Base-by-base conservation (phyloP, 345 rosid genomes). In the Physaria fendleri region DNA sequence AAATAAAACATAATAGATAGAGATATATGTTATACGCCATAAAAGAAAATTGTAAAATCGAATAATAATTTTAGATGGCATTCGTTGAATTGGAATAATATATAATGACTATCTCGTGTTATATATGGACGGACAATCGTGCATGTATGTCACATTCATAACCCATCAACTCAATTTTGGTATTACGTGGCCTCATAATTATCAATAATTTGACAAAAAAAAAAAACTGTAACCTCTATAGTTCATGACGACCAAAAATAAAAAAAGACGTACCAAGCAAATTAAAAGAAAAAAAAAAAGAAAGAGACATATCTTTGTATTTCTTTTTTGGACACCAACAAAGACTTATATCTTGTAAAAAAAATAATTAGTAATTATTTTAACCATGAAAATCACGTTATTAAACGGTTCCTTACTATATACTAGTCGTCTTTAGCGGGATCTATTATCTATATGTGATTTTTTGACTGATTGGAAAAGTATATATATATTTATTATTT, bases 331-430 rank as follows among this genome's bases (percentile, higher is more conserved):
- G n/a, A n/a, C n/a, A n/a, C n/a, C n/a, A n/a, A n/a, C n/a, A n/a
- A n/a, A 45, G 9, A 27, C n/a, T 13, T 24, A 24, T 12, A 5
- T 45, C 5, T 8, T 5, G 3, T 29, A 27, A n/a, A n/a, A 4
- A 29, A 16, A 42, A 14, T 15, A 17, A 41, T 53, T 33, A 23
- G 14, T 42, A 0, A 28, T 42, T 42, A 18, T 42, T 44, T 22
- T 15, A 34, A 16, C 56, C 40, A 65, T 63, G 41, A 27, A 42
- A 56, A 56, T 56, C 49, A 55, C 70, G 70, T 65, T 45, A 55
- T 35, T 14, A 18, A 11, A 12, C 39, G 38, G 60, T 23, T 16
- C 49, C 6, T 62, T 11, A n/a, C n/a, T n/a, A n/a, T n/a, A n/a
- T n/a, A n/a, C n/a, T n/a, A n/a, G n/a, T n/a, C n/a, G n/a, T n/a